Evolutionary conservation across 2,329 filamentous ascomycete genomes (phyloP), one percentile per base, ranked within the genome.

Genomic region (Alternaria tenuissima): DNA sequence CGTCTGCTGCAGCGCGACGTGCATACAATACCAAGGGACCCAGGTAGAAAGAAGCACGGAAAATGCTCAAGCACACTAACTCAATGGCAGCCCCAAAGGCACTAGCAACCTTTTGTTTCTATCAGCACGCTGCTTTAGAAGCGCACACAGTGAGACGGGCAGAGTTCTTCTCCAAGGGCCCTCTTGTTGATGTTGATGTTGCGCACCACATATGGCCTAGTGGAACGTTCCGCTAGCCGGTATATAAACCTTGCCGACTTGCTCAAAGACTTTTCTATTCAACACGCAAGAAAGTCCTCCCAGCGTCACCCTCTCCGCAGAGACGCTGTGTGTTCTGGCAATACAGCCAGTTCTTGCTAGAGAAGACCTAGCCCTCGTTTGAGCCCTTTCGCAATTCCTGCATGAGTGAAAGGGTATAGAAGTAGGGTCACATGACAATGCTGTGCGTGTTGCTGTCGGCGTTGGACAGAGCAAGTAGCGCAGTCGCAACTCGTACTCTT

Each of bases 321-420:
- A 70, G 66, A 57, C 64, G 70, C 69, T 76, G 74, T 71, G 67
- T 68, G 69, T 74, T 75, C 75, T 75, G 72, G 64, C 68, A 64
- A 66, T 57, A 42, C 49, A 65, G 73, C 58, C 68, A 66, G 73
- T 57, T 63, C 69, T 77, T 78, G 76, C 73, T 61, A 78, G 75
- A 78, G 63, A 57, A 63, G 69, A 65, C 49, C 59, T 30, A 66
- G 73, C 75, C 73, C 70, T 72, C 74, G 75, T 78, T 78, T 78
- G 75, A 77, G 74, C 70, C 74, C 66, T 64, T 70, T 64, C 66
- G 67, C 71, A 62, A 70, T 70, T 68, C 62, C 69, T 69, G 49
- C 68, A 71, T 72, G 70, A 71, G 69, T 68, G 67, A 66, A 57
- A 55, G 66, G 72, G 73, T 75, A 75, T 75, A 75, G 68, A 70